phyloP scores from a whole-genome alignment of 1,284 basidiomycete species.

The Hymenochaete sp. region DNA sequence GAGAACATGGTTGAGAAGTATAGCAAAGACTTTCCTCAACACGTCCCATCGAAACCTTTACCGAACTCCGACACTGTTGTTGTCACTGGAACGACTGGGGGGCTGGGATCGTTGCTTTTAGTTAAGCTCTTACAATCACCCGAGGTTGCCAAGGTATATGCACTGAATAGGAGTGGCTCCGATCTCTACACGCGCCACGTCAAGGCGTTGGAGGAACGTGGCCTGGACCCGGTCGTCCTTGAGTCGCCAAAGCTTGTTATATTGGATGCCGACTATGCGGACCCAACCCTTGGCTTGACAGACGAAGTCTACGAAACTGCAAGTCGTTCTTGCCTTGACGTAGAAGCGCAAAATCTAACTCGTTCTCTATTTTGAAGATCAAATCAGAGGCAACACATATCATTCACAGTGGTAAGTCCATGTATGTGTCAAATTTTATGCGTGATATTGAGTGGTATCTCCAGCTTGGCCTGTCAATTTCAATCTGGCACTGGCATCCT shows the following conservation, averaged over 20 bases:
- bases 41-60: conserved; percentile 8
- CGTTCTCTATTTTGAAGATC: too few relatives aligned
- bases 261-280: conserved; percentile 25
- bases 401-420: conserved; percentile 18
- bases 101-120: conserved; percentile 28
- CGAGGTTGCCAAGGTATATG: conserved; percentile 25
- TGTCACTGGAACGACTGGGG: conserved; percentile 32
- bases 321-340: too few relatives aligned
- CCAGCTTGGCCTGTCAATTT: conserved; percentile 32
- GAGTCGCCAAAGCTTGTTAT: conserved; percentile 23
- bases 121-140: conserved; percentile 22
- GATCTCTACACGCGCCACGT: conserved; percentile 23
- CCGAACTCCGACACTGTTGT: conserved; percentile 23
- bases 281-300: conserved; percentile 22
- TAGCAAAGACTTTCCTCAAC: conserved; percentile 25
- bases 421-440: neutral
- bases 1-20: conserved; percentile 28
- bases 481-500: conserved; percentile 24
- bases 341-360: too few relatives aligned
- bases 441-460: too few relatives aligned
- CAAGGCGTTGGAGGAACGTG: conserved; percentile 23
- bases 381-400: conserved; percentile 17
- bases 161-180: conserved; percentile 26
- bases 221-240: conserved; percentile 22
- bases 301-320: conserved; percentile 23